Evolutionary conservation across 306 rosid species (phyloP), one percentile per base, ranked within the genome.

Genomic region (Senna siamea): DNA sequence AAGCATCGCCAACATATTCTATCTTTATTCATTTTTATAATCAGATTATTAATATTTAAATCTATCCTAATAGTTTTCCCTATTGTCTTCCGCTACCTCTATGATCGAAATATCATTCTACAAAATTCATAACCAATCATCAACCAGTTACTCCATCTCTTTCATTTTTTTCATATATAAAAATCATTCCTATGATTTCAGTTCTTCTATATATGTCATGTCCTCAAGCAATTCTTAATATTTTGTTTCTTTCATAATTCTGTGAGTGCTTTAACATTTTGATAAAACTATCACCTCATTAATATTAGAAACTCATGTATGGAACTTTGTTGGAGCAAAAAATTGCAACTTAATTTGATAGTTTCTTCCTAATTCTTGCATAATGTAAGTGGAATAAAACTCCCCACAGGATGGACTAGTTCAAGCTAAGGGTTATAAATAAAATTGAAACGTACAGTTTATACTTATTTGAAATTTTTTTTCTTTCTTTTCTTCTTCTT

Each of bases 381-480:
- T 64, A 38, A 5, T 7, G 38, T 20, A 30, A 43, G 48, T 0
- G 43, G 9, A 11, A 38, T 19, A 35, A 52, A 51, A 18, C 12
- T 5, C 17, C 67, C 14, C 30, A 53, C 11, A 20, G 59, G 70
- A 72, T 35, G 35, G 66, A 28, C 22, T 2, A 13, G 9, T 23
- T 72, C 70, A 35, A 7, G 63, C 43, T 66, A 17, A 26, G 23
- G 19, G 28, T 28, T 64, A 37, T 70, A 20, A 5, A 69, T 17
- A 68, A 15, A 71, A 71, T 7, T 22, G 65, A 79, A 79, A 74
- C 72, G 38, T 15, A 61, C 43, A 13, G 6, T 22, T 69, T 17
- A 18, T 1, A 57, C 57, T 65, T 26, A 4, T 22, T 47, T 53
- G 48, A 58, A 47, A 18, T 3, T 28, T 32, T 32, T 32, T n/a